Conservation (phyloP, 345 rosid species). For the Psidium friedrichsthalianum region DNA sequence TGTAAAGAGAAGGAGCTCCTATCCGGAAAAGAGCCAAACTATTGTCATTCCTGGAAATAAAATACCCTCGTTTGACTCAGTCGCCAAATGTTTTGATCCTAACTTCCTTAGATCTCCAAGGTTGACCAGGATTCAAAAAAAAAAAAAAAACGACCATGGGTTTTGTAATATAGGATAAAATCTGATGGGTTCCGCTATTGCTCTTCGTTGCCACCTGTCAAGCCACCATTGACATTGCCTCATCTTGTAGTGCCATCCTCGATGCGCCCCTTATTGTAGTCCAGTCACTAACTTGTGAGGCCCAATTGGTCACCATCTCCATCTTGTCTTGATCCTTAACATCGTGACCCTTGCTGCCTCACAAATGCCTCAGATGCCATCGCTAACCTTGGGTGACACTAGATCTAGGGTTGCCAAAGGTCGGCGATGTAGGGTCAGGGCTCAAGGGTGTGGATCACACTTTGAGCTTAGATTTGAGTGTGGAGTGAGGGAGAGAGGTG, state of each 20-base stretch:
- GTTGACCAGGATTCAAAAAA: too few relatives aligned
- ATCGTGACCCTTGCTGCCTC: background rate
- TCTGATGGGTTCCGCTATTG: too few relatives aligned
- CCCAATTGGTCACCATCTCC: background rate
- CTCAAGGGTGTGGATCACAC: background rate
- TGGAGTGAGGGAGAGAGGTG: background rate
- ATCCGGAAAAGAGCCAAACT: background rate
- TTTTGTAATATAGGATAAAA: too few relatives aligned
- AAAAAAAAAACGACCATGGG: too few relatives aligned
- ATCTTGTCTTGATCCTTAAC: background rate
- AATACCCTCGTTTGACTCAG: background rate
- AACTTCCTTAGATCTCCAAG: too few relatives aligned
- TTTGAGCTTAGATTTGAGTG: background rate
- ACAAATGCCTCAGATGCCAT: background rate
- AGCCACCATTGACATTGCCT: background rate
- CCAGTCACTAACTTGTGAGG: background rate
- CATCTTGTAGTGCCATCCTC: background rate
- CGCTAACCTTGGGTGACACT: background rate
- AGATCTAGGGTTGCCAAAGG: background rate
- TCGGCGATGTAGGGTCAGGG: background rate
- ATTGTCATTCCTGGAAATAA: background rate
- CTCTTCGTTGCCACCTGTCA: background rate
- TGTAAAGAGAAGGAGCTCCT: background rate
- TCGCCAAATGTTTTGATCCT: background rate
- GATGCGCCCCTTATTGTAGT: background rate